Conservation (phyloP, 768 basidiomycete genomes). For the Brasilioporus rufonigricans region DNA sequence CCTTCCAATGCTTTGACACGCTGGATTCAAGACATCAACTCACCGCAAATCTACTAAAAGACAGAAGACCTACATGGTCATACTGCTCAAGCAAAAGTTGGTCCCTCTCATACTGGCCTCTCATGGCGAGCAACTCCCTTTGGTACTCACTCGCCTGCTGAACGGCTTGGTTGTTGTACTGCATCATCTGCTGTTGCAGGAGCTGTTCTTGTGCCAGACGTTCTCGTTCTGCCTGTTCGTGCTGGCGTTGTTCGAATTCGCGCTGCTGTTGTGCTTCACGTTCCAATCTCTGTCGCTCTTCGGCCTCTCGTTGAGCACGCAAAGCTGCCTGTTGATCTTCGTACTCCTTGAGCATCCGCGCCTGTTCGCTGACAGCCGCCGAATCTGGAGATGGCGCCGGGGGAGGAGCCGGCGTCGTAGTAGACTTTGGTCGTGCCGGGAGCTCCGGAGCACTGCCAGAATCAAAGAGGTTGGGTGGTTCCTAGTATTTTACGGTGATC, state of each 20-base stretch:
- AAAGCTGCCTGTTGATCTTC: constrained; percentile 93
- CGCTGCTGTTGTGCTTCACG: constrained; percentile 74
- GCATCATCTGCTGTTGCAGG: constrained; percentile 77
- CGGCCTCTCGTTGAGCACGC: constrained; percentile 75
- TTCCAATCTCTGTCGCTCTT: constrained; percentile 78
- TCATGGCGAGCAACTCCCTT: constrained; percentile 85
- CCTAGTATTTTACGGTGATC: constrained; percentile 44
- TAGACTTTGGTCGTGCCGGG: constrained; percentile 73
- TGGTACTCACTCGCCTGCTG: constrained; percentile 82
- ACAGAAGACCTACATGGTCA: constrained; percentile 62
- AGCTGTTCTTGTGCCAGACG: constrained; percentile 87
- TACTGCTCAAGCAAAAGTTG: constrained; percentile 98
- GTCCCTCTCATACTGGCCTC: constrained; percentile 96
- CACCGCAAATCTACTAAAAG: not conserved
- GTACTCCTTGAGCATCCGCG: constrained; percentile 91
- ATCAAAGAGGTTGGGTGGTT: constrained; percentile 93
- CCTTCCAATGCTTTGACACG: constrained; percentile 95
- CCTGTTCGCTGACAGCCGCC: constrained; percentile 83
- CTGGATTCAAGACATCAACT: constrained; percentile 38
- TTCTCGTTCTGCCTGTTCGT: constrained; percentile 84
- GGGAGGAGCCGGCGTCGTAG: constrained; percentile 57
- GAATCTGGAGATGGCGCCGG: constrained; percentile 71
- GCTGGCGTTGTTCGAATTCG: constrained; percentile 89
- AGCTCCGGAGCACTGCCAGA: constrained; percentile 81
- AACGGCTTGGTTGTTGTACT: constrained; percentile 73